Evolutionary conservation across 2,329 filamentous ascomycete genomes (phyloP).

Genomic region (Beauveria sp.): DNA sequence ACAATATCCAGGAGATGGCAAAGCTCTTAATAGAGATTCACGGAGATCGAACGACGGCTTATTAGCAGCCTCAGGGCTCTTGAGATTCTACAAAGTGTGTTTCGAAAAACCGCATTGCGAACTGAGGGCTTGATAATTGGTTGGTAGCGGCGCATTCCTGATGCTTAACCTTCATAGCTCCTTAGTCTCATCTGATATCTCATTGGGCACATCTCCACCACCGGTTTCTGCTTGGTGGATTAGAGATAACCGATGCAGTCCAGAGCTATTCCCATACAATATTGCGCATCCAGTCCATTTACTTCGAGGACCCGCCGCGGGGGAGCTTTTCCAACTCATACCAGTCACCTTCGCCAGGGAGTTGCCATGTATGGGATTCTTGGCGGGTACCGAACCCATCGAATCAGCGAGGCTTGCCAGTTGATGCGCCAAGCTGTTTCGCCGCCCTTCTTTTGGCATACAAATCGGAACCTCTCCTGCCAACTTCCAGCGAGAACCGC

Average conservation of each 20-base stretch:
- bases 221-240: background rate
- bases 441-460: constrained; percentile 12
- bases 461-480: constrained; percentile 12
- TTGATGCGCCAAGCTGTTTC: constrained; percentile 12
- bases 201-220: background rate
- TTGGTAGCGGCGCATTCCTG: background rate
- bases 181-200: background rate
- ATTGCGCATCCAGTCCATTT: constrained; percentile 14
- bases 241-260: background rate
- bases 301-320: constrained; percentile 12
- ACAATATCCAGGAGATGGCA: constrained; percentile 1
- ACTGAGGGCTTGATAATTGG: background rate
- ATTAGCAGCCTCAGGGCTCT: background rate
- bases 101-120: too few relatives aligned
- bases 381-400: constrained; percentile 12
- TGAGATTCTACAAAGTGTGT: constrained; percentile 5
- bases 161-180: background rate
- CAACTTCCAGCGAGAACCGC: constrained; percentile 4
- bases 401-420: constrained; percentile 11
- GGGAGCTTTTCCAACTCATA: constrained; percentile 9
- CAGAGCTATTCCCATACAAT: constrained; percentile 13
- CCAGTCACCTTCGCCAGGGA: constrained; percentile 11
- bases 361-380: constrained; percentile 11
- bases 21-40: background rate
- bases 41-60: background rate